A percentile compares a stretch with the other conserved stretches of the same genome.
Evolutionary conservation across 2,329 filamentous ascomycete species (phyloP).

Genomic region (Akanthomyces muscarius): DNA sequence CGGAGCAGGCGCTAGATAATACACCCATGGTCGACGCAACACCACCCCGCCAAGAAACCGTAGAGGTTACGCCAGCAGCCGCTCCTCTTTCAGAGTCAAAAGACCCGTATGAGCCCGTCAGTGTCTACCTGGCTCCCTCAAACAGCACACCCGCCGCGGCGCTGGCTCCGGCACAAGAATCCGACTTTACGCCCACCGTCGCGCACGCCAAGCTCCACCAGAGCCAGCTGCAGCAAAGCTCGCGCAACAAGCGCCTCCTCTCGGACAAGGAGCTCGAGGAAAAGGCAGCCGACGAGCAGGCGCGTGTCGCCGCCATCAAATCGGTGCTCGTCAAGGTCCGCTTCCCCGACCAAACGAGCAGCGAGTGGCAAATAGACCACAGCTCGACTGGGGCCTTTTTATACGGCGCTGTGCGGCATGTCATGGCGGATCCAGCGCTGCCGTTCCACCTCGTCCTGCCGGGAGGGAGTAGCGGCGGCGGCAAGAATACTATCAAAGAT

Average conservation of each 20-base stretch:
- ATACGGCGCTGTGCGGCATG: slow-evolving; percentile 67
- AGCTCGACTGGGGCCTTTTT: slow-evolving; percentile 66
- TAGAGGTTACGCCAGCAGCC: slow-evolving; percentile 5
- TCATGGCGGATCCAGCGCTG: slow-evolving; percentile 62
- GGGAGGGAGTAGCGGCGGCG: slow-evolving; percentile 35
- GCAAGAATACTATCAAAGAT: slow-evolving; percentile 46
- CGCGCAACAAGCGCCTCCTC: slow-evolving; percentile 70
- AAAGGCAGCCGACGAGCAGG: slow-evolving; percentile 60
- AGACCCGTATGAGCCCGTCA: slow-evolving; percentile 50
- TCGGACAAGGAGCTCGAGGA: slow-evolving; percentile 79
- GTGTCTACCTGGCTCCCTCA: slow-evolving; percentile 74
- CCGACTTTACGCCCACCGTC: slow-evolving; percentile 72
- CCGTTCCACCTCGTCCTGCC: slow-evolving; percentile 70
- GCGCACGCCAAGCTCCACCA: slow-evolving; percentile 74
- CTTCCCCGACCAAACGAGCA: slow-evolving; percentile 80
- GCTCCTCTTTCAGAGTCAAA: not conserved
- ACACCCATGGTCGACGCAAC: not conserved
- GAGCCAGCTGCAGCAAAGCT: slow-evolving; percentile 55
- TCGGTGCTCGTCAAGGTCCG: slow-evolving; percentile 74
- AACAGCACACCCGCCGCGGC: slow-evolving; percentile 74
- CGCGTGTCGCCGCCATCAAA: slow-evolving; percentile 61
- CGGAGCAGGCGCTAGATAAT: not conserved
- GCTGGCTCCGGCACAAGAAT: slow-evolving; percentile 60
- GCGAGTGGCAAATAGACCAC: slow-evolving; percentile 67
- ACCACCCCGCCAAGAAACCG: not conserved